Evolutionary conservation across 768 basidiomycete genomes (phyloP).

Genomic region (Hirschioporus abietinus): DNA sequence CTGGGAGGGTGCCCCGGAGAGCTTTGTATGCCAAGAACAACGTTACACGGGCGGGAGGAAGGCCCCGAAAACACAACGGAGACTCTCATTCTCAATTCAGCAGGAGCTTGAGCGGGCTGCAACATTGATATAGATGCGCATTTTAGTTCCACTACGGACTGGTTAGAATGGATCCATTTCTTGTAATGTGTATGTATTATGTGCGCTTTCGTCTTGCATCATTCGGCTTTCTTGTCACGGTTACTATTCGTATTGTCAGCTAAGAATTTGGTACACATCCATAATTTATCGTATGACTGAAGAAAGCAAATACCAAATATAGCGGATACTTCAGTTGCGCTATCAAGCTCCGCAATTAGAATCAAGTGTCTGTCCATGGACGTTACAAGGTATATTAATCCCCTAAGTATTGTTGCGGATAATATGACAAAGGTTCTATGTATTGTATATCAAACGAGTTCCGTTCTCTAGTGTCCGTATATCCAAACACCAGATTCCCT

Average conservation of each 20-base stretch:
- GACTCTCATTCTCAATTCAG: slow-evolving; percentile 79
- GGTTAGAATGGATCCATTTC: neutral
- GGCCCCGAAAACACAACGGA: slow-evolving; percentile 82
- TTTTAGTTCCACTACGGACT: neutral
- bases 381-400: too few species aligned
- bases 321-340: too few species aligned
- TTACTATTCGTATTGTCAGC: neutral
- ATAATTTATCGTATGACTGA: neutral
- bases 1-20: slow-evolving; percentile 96
- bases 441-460: neutral
- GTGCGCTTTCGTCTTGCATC: neutral
- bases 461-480: too few species aligned
- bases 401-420: neutral
- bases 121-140: slow-evolving; percentile 2
- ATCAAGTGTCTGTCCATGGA: too few species aligned
- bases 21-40: slow-evolving; percentile 97
- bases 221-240: neutral
- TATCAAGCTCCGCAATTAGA: too few species aligned
- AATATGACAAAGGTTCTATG: neutral
- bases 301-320: too few species aligned
- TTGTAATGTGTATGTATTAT: neutral
- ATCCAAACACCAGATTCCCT: neutral
- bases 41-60: slow-evolving; percentile 87
- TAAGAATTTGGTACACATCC: neutral
- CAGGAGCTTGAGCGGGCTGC: slow-evolving; percentile 48